These are phyloP conservation scores for Falciphora oryzae DNA, from an alignment of 2,329 filamentous ascomycete species.

Conservation along the genomic window DNA sequence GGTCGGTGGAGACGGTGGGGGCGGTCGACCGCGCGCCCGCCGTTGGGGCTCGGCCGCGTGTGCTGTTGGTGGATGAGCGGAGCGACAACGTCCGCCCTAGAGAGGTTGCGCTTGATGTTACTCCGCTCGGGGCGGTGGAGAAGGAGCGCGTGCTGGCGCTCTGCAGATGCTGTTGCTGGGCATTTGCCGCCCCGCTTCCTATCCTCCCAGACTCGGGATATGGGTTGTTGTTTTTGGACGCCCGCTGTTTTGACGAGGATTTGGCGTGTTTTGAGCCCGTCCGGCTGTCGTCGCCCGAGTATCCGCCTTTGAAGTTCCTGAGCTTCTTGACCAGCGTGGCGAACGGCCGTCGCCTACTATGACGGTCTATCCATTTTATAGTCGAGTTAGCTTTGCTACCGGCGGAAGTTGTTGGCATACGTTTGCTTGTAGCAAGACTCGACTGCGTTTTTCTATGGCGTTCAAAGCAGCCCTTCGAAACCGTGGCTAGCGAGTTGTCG, in stretches of 20 bases:
- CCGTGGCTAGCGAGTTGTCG: too few relatives aligned
- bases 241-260: constrained; percentile 49
- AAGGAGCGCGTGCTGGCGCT: constrained; percentile 47
- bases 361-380: constrained; percentile 10
- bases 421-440: background rate
- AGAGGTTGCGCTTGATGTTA: constrained; percentile 45
- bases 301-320: constrained; percentile 60
- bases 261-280: constrained; percentile 39
- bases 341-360: constrained; percentile 75
- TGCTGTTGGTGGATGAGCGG: constrained; percentile 56
- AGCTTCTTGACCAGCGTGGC: constrained; percentile 92
- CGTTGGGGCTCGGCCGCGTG: constrained; percentile 47
- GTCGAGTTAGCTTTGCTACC: background rate
- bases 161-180: constrained; percentile 15
- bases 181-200: constrained; percentile 23
- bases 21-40: constrained; percentile 67
- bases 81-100: constrained; percentile 49
- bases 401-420: background rate
- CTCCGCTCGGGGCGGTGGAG: constrained; percentile 48
- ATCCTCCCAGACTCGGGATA: constrained; percentile 75
- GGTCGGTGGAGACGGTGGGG: constrained; percentile 78
- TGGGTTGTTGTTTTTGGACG: constrained; percentile 74
- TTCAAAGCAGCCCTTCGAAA: background rate
- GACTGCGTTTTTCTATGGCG: background rate
- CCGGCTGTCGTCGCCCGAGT: constrained; percentile 50